These are phyloP conservation scores for Pyrenophora teres DNA, from an alignment of 2,329 filamentous ascomycete genomes.

Conservation along the genomic window DNA sequence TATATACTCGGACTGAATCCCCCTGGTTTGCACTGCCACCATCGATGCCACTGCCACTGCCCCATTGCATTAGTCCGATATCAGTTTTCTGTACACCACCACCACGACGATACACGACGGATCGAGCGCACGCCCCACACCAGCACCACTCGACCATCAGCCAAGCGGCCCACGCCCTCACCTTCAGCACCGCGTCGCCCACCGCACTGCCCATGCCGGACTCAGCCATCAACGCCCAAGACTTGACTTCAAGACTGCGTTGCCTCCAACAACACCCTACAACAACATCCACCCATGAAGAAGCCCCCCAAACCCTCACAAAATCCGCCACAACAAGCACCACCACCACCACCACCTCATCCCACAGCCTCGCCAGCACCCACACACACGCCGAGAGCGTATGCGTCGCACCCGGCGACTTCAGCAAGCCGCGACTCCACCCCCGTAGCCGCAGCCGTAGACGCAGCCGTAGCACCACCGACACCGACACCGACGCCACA, in stretches of 20 bases:
- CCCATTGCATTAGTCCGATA: slow-evolving; percentile 1
- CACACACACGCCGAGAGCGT: slow-evolving; percentile 22
- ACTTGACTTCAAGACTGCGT: slow-evolving; percentile 31
- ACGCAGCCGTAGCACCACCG: too few species aligned
- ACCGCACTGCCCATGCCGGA: slow-evolving; percentile 38
- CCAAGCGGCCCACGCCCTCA: slow-evolving; percentile 7
- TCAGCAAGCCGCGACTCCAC: slow-evolving; percentile 34
- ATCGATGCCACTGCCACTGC: background rate
- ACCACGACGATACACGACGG: background rate
- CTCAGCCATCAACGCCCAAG: slow-evolving; percentile 19
- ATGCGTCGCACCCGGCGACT: slow-evolving; percentile 30
- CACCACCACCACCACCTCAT: slow-evolving; percentile 14
- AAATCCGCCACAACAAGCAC: slow-evolving; percentile 38
- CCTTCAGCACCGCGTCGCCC: slow-evolving; percentile 7
- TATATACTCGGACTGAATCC: slow-evolving; percentile 16
- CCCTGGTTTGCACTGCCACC: slow-evolving; percentile 11
- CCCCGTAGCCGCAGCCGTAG: slow-evolving; percentile 11
- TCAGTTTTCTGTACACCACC: background rate
- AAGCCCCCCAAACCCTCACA: slow-evolving; percentile 20
- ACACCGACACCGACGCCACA: too few species aligned
- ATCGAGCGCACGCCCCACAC: background rate
- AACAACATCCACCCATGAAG: slow-evolving; percentile 16
- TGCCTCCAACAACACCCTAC: slow-evolving; percentile 11
- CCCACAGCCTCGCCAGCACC: slow-evolving; percentile 18
- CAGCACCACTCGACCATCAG: slow-evolving; percentile 1